Percentiles rank a stretch among this genome's conserved stretches.
phyloP scores from a whole-genome alignment of 2,329 filamentous ascomycete species.

The Fusarium stilboides region DNA sequence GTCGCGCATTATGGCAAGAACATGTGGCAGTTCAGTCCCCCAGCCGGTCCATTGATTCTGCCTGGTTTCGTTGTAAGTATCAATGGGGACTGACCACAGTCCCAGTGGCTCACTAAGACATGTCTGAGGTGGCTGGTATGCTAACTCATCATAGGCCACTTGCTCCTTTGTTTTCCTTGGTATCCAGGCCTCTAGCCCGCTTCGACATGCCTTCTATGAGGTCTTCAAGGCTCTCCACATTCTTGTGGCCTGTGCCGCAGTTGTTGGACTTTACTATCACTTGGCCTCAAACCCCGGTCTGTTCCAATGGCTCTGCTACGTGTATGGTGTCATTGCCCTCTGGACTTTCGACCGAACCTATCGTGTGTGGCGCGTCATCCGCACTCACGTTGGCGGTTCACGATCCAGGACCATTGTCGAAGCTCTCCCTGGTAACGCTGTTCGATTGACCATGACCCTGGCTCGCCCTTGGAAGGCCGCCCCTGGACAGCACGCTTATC shows the following conservation, averaged over 20 bases:
- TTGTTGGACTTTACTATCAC: conserved; percentile 79
- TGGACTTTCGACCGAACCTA: conserved; percentile 76
- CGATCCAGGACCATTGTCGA: conserved; percentile 80
- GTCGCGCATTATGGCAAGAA: conserved; percentile 69
- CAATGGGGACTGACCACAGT: neutral
- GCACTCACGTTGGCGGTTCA: conserved; percentile 77
- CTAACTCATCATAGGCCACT: conserved; percentile 62
- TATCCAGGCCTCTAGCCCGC: conserved; percentile 78
- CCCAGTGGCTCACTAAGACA: neutral
- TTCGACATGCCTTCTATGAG: conserved; percentile 86
- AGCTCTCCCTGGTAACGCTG: conserved; percentile 81
- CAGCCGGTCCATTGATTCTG: conserved; percentile 64
- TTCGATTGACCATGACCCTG: conserved; percentile 80
- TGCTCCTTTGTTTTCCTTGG: conserved; percentile 73
- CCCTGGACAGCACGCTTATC: conserved; percentile 83
- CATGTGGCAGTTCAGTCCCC: conserved; percentile 63
- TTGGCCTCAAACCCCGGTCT: conserved; percentile 63
- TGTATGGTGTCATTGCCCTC: conserved; percentile 74
- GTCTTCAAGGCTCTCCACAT: conserved; percentile 83
- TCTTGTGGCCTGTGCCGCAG: conserved; percentile 69
- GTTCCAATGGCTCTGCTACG: conserved; percentile 66
- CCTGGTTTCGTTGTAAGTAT: conserved; percentile 76
- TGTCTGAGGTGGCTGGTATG: neutral
- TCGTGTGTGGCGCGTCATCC: conserved; percentile 72
- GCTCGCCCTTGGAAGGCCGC: conserved; percentile 83